Conservation (phyloP, 345 rosid genomes). For the Gossypium australe region DNA sequence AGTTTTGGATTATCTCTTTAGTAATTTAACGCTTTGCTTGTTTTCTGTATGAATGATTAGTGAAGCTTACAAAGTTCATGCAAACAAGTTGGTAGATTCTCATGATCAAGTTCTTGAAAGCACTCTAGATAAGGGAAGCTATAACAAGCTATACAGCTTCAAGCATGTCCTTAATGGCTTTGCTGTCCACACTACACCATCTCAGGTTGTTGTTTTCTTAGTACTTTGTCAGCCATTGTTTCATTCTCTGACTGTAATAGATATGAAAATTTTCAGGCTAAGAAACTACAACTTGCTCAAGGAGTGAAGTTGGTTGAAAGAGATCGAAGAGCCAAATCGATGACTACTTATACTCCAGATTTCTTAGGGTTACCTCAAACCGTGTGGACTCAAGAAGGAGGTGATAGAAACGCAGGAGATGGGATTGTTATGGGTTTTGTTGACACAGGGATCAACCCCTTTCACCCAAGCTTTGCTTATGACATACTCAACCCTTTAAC, state of each 20-base stretch:
- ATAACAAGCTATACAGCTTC: conserved; percentile 78
- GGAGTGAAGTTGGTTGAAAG: conserved; percentile 68
- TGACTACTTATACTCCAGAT: conserved; percentile 78
- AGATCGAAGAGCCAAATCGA: conserved; percentile 73
- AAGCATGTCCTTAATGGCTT: conserved; percentile 72
- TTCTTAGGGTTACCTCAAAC: conserved; percentile 56
- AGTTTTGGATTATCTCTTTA: not conserved
- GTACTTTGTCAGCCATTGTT: not conserved
- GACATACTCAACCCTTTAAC: conserved; percentile 33
- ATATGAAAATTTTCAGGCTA: conserved; percentile 36
- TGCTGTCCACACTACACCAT: conserved; percentile 59
- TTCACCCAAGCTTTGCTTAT: conserved; percentile 64
- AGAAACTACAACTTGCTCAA: conserved; percentile 39
- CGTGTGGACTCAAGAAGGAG: conserved; percentile 48
- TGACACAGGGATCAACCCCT: conserved; percentile 74
- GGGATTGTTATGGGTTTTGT: conserved; percentile 73
- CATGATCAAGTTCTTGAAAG: conserved; percentile 59
- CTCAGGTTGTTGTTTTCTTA: conserved; percentile 44
- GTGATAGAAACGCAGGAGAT: conserved; percentile 47
- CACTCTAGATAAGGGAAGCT: conserved; percentile 54
- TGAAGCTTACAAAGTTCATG: conserved; percentile 35
- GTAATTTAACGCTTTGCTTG: not conserved
- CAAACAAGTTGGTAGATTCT: conserved; percentile 44
- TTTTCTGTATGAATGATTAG: conserved; percentile 21
- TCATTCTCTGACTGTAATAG: not conserved